Conservation (phyloP, 192 early-diverging fungal genomes). For the Coemansia sp. region DNA sequence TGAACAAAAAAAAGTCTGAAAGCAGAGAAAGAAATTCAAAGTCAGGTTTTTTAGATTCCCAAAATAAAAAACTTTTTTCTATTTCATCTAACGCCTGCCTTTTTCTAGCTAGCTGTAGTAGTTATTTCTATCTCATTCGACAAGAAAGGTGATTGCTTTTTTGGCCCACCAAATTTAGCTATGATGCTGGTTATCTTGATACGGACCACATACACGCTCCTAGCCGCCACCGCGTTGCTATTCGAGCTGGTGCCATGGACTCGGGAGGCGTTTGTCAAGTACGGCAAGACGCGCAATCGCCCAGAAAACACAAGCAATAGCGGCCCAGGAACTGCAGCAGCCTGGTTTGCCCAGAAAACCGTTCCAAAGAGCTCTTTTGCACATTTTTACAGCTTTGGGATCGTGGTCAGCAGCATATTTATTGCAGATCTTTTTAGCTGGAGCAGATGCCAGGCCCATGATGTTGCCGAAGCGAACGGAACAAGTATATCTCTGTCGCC, state of each 20-base stretch:
- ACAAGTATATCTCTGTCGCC: neutral
- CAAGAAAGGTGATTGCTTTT: neutral
- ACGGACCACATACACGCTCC: slow-evolving; percentile 18
- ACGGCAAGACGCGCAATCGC: slow-evolving; percentile 30
- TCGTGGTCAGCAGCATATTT: slow-evolving; percentile 13
- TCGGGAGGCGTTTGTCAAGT: slow-evolving; percentile 48
- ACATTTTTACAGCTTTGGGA: slow-evolving; percentile 41
- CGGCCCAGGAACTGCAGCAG: neutral
- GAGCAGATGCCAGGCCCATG: neutral
- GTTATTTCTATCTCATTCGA: neutral
- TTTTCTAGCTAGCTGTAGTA: neutral
- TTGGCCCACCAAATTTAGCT: neutral
- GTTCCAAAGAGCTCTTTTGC: slow-evolving; percentile 40
- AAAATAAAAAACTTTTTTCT: neutral
- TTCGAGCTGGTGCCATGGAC: slow-evolving; percentile 45
- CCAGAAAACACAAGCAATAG: neutral
- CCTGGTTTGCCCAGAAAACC: slow-evolving; percentile 16
- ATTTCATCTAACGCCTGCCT: neutral
- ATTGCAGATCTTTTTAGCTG: slow-evolving; percentile 20
- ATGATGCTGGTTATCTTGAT: slow-evolving; percentile 8
- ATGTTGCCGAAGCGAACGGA: neutral
- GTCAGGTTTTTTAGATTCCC: neutral
- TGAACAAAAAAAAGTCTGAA: too few species aligned
- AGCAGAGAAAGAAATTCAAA: too few species aligned
- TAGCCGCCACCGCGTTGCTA: slow-evolving; percentile 22